Base-by-base conservation (phyloP, 176 grass and related monocot species). In the Thalia dealbata region DNA sequence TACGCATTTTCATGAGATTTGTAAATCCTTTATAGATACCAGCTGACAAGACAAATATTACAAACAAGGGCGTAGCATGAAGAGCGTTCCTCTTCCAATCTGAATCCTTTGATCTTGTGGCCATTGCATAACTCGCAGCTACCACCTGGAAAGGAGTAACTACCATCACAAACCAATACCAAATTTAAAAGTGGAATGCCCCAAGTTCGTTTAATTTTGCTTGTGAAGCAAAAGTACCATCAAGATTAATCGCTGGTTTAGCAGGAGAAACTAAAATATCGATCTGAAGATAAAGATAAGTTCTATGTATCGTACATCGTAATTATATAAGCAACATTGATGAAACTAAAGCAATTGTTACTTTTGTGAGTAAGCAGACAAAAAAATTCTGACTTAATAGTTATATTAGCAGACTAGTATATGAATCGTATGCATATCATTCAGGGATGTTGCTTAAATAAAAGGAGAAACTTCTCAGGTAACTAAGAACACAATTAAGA, bases 1-100 rank as follows among this genome's bases (percentile, higher is more conserved):
- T 93, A 99, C 95, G 68, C 64, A 91, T 80, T 83, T 83, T 91
- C 26, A 83, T 71, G 54, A 99, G 35, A 52, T 79, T 84, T 83
- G 76, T 64, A 78, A 99, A 73, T 56, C 76, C 30, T 14, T 77
- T 86, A 27, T 91, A 99, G 23, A 82, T 69, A 43, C 81, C 45
- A 83, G 81, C 81, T 82, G 85, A 88, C 27, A 93, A 75, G 76
- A 50, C 78, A 76, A 90, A 90, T 64, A 99, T 55, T 61, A 88
- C 26, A 70, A 93, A 78, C 85, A 99, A 84, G 27, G 95, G 87
- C 26, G 93, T 74, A 63, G 93, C 83, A 65, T 81, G 67, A 26
- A 63, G 35, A 72, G 95, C 77, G 19, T 87, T 99, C 69, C 67
- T 73, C 78, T 91, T 83, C 95, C 90, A 95, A 71, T 63, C 81